These are phyloP conservation scores for Paradendryphiella salina DNA, from an alignment of 2,329 filamentous ascomycete genomes.

Conservation along the genomic window DNA sequence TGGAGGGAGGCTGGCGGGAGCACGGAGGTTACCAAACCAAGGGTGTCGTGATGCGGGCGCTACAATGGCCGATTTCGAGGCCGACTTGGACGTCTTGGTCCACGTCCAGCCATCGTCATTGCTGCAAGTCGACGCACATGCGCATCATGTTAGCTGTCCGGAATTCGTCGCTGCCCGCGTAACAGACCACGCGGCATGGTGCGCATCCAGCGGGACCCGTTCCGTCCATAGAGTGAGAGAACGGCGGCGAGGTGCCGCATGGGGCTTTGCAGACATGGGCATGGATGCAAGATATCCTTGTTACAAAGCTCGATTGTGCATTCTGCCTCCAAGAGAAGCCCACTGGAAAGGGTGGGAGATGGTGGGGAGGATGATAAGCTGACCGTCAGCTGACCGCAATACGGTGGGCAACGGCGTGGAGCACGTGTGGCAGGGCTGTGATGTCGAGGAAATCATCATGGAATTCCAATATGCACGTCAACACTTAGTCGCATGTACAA, in stretches of 20 bases:
- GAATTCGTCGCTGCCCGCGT: slow-evolving; percentile 13
- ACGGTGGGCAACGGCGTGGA: background rate
- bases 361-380: slow-evolving; percentile 22
- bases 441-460: background rate
- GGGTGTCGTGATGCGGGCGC: slow-evolving; percentile 8
- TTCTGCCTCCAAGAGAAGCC: slow-evolving; percentile 29
- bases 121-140: slow-evolving; percentile 14
- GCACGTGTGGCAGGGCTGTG: background rate
- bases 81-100: slow-evolving; percentile 16
- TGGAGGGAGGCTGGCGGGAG: slow-evolving; percentile 24
- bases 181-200: slow-evolving; percentile 17
- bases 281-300: slow-evolving; percentile 16
- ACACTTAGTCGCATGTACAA: background rate
- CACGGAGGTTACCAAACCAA: slow-evolving; percentile 14
- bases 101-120: slow-evolving; percentile 13
- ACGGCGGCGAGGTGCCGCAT: slow-evolving; percentile 20
- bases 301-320: slow-evolving; percentile 3
- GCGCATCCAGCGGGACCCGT: slow-evolving; percentile 28
- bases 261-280: slow-evolving; percentile 23
- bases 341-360: slow-evolving; percentile 29
- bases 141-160: slow-evolving; percentile 12
- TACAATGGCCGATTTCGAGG: slow-evolving; percentile 21
- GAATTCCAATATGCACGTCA: slow-evolving; percentile 6
- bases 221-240: slow-evolving; percentile 32
- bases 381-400: slow-evolving; percentile 1